Evolutionary conservation across 148 eudicot genomes (phyloP).

Genomic region (Amaranthus hypochondriacus): DNA sequence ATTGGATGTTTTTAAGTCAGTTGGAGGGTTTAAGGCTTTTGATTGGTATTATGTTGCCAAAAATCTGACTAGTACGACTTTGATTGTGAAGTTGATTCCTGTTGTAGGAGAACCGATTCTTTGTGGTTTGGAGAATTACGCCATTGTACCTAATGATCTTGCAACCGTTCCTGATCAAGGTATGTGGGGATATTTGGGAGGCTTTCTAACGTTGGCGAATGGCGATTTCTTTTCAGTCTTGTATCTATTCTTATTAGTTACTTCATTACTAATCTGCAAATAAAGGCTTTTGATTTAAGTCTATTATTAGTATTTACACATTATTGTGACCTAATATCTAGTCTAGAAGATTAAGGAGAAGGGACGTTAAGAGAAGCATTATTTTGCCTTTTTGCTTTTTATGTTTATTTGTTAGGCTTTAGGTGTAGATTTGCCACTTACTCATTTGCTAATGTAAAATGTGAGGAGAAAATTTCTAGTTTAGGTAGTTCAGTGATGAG

Average conservation of each 20-base stretch:
- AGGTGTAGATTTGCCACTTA: not conserved
- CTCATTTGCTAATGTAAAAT: not conserved
- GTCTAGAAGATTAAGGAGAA: too few species aligned
- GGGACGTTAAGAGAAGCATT: too few species aligned
- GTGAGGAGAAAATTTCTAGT: not conserved
- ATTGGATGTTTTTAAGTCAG: conserved; percentile 66
- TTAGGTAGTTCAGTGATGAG: not conserved
- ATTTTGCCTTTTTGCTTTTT: not conserved
- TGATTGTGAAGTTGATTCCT: conserved; percentile 66
- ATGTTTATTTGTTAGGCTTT: not conserved
- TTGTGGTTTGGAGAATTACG: conserved; percentile 90
- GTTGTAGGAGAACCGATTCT: conserved; percentile 70
- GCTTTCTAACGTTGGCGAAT: not conserved
- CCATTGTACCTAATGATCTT: conserved; percentile 85
- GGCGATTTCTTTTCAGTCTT: not conserved
- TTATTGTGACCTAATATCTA: too few species aligned
- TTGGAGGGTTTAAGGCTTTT: conserved; percentile 73
- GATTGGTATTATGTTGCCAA: conserved; percentile 61
- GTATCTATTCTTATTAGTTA: not conserved
- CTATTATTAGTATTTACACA: too few species aligned
- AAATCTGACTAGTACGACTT: conserved; percentile 57
- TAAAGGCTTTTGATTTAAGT: not conserved
- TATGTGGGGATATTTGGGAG: conserved; percentile 14
- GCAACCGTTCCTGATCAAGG: conserved; percentile 81
- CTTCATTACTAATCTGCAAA: not conserved